Base-by-base conservation (phyloP, 83 land plant genomes). In the Thuja plicata region DNA sequence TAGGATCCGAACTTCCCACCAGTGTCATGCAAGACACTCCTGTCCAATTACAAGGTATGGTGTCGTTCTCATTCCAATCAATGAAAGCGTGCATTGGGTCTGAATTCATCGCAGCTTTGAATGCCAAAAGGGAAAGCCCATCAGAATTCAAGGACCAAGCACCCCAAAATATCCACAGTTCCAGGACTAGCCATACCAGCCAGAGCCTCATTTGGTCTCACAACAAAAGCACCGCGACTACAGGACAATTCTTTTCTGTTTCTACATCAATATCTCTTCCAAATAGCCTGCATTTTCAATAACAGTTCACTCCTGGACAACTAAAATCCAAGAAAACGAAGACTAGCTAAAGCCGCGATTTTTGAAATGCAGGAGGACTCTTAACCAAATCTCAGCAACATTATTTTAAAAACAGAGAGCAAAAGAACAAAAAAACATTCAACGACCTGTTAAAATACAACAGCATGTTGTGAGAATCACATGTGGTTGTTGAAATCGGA, bases 81-180 rank as follows among this genome's bases (percentile, higher is more conserved):
- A 89, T 35, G 84, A 95, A 89, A 16, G 89, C 91, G 38, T 90
- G 50, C 84, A 82, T 55, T 24, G 88, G 91, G 87, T 96, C 98
- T 37, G 57, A 5, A 24, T 89, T 89, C 13, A 92, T 87, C 80
- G 92, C 93, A 82, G 93, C 88, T 71, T 94, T 95, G 45, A 96
- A 89, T 62, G 95, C 92, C 66, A 96, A 91, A n/a, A 96, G 90
- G 41, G 96, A 90, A 83, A 92, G 93, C 30, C 97, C 97, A 86
- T 95, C 97, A 15, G 91, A 89, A 80, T 87, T 90, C 84, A 90
- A 52, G 27, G 83, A 60, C 27, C 17, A 50, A 32, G 34, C 85
- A 76, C 52, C 85, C 85, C 43, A n/a, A 83, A 76, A 76, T 34
- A 32, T 34, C 79, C 35, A 76, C 17, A 76, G 79, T 35, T 35